Conservation (phyloP, 2,329 filamentous ascomycete genomes). For the Mycosphaerella arachidis region DNA sequence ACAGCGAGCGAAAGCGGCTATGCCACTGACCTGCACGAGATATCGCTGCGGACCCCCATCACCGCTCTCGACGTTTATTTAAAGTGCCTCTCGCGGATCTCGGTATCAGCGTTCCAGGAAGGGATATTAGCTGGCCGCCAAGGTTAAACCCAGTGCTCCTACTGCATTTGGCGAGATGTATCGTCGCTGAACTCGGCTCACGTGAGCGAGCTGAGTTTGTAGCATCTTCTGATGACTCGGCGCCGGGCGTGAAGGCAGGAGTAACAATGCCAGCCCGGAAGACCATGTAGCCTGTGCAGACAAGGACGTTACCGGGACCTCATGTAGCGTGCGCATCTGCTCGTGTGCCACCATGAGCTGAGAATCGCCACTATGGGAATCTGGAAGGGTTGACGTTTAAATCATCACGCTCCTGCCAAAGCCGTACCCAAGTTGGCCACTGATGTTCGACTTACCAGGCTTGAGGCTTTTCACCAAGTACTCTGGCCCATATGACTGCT, state of each 20-base stretch:
- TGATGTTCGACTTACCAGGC: not conserved
- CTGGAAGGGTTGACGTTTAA: not conserved
- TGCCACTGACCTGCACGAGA: not conserved
- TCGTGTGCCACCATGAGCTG: not conserved
- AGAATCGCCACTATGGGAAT: not conserved
- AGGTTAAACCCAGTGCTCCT: not conserved
- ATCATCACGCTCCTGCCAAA: not conserved
- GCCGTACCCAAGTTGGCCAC: not conserved
- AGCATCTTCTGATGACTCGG: not conserved
- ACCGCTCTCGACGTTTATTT: no score
- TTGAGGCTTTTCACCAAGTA: not conserved
- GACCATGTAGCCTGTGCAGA: not conserved
- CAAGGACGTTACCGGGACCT: not conserved
- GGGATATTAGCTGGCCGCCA: not conserved
- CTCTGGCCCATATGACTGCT: not conserved
- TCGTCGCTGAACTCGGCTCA: not conserved
- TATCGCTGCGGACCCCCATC: not conserved
- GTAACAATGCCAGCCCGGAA: not conserved
- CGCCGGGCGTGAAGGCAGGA: not conserved
- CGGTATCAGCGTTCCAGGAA: not conserved
- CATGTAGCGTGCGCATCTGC: not conserved
- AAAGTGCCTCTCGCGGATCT: not conserved
- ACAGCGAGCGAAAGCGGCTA: not conserved
- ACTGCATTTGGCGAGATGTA: not conserved
- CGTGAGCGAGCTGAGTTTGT: not conserved